Percentiles rank a stretch among this genome's conserved stretches.
phyloP scores from a whole-genome alignment of 179 eudicot species.

The Gypsophila paniculata region DNA sequence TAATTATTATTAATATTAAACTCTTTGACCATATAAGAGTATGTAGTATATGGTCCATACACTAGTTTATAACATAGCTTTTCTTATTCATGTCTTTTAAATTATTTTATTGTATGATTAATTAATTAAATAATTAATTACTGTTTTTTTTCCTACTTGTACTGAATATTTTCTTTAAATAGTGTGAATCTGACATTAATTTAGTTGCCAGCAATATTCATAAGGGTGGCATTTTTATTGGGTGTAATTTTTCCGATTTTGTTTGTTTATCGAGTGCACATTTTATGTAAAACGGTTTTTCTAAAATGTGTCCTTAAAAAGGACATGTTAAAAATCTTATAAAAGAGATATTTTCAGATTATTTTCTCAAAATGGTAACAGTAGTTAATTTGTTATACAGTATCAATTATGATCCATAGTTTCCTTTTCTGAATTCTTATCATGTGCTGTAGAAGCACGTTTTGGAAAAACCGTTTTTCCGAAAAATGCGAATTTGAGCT shows the following conservation, averaged over 20 bases:
- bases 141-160: not conserved
- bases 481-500: not conserved
- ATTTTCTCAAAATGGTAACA: no score
- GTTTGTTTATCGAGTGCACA: no score
- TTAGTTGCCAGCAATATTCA: conserved; percentile 4
- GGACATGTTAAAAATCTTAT: no score
- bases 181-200: not conserved
- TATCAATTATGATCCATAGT: no score
- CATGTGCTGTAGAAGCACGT: no score
- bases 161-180: not conserved
- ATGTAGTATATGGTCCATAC: conserved; percentile 1
- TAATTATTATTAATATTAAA: not conserved
- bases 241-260: not conserved
- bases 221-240: not conserved
- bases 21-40: conserved; percentile 16
- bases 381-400: no score
- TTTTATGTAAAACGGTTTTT: no score
- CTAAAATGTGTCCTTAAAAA: no score
- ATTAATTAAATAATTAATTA: no score
- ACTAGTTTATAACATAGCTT: not conserved
- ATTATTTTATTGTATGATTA: not conserved
- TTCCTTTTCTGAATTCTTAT: no score
- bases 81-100: not conserved
- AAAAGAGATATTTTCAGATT: no score
- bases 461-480: no score